Evolutionary conservation across 2,329 filamentous ascomycete genomes (phyloP).

Genomic region (Penicillium paneum): DNA sequence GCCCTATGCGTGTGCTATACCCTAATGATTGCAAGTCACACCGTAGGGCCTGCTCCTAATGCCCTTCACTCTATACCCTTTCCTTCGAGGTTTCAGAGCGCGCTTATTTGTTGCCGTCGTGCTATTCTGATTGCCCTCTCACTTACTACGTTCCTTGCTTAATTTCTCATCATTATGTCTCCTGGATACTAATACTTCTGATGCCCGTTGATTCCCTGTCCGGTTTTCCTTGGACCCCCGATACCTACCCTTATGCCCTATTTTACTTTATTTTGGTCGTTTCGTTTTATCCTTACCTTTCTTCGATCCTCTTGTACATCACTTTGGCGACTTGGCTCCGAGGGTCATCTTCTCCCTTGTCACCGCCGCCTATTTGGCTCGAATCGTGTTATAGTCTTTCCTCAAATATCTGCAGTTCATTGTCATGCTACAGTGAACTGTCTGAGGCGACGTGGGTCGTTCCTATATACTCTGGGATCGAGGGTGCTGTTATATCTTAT

Average conservation of each 20-base stretch:
- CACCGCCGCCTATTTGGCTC: not conserved
- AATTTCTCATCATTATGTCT: not conserved
- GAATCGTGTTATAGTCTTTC: not conserved
- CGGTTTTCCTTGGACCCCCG: not conserved
- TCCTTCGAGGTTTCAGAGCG: not conserved
- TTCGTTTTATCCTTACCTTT: not conserved
- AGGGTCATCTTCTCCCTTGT: not conserved
- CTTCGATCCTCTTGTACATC: constrained; percentile 3
- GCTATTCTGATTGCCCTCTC: not conserved
- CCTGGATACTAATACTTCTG: not conserved
- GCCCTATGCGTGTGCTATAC: constrained; percentile 19
- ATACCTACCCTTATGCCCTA: constrained; percentile 5
- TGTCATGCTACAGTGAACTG: not conserved
- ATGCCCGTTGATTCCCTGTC: constrained; percentile 4
- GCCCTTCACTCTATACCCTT: constrained; percentile 21
- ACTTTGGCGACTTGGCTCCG: not conserved
- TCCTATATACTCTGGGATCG: not conserved
- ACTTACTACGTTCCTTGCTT: not conserved
- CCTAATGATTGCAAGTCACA: constrained; percentile 21
- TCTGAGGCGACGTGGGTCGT: not conserved
- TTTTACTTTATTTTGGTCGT: constrained; percentile 4
- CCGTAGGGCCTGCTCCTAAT: constrained; percentile 14
- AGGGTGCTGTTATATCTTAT: not conserved
- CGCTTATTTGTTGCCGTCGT: not conserved
- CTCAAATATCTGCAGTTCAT: not conserved